phyloP scores from a whole-genome alignment of 306 rosid species.

The Cucumis cinereus region DNA sequence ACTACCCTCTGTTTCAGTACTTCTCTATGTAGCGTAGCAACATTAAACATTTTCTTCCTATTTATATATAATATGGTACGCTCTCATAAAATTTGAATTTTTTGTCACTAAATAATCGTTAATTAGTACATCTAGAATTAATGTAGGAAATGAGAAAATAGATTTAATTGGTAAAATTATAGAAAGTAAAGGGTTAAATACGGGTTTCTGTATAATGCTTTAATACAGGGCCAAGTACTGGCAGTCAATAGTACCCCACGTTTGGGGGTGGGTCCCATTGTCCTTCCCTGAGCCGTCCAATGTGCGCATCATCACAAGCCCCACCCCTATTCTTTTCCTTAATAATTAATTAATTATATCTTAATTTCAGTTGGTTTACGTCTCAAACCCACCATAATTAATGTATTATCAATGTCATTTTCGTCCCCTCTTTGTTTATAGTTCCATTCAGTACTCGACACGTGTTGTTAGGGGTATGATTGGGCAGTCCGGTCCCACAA shows the following conservation, averaged over 20 bases:
- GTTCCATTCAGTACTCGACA: neutral
- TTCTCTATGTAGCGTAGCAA: neutral
- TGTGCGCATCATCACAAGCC: neutral
- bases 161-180: neutral
- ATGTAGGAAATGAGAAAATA: neutral
- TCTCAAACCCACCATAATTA: neutral
- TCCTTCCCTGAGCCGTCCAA: neutral
- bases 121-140: too few relatives aligned
- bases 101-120: too few relatives aligned
- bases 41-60: neutral
- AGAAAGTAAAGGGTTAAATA: neutral
- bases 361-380: neutral
- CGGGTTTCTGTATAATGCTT: neutral
- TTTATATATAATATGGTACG: neutral
- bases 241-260: neutral
- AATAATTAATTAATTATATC: neutral
- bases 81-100: too few relatives aligned
- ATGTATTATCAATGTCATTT: neutral
- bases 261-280: neutral
- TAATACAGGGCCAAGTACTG: neutral
- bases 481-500: neutral
- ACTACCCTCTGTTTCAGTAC: neutral
- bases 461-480: neutral
- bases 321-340: neutral
- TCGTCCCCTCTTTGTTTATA: neutral